Percentiles rank a stretch among this genome's conserved stretches.
Evolutionary conservation across 805 yeast species (phyloP).

Genomic region (Lachancea quebecensis): DNA sequence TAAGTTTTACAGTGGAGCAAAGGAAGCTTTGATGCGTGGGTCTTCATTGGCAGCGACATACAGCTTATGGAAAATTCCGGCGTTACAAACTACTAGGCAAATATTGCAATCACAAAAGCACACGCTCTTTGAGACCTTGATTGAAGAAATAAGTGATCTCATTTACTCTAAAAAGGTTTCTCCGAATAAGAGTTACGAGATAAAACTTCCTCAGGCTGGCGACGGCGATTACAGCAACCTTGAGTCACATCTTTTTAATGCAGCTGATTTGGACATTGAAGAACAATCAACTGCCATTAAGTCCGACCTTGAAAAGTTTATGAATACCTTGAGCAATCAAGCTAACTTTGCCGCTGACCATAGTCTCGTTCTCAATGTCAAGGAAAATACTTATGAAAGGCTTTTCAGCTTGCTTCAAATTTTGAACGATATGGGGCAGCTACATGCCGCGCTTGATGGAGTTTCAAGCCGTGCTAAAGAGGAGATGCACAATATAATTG

Average conservation of each 20-base stretch:
- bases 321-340: conserved; percentile 21
- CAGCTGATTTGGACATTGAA: conserved; percentile 50
- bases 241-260: conserved; percentile 48
- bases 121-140: conserved; percentile 57
- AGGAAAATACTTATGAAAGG: conserved; percentile 31
- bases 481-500: conserved; percentile 60
- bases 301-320: conserved; percentile 32
- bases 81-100: conserved; percentile 43
- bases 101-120: conserved; percentile 52
- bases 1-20: conserved; percentile 62
- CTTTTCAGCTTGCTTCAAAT: conserved; percentile 46
- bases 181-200: conserved; percentile 17
- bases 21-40: conserved; percentile 43
- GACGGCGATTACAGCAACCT: conserved; percentile 35
- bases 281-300: conserved; percentile 42
- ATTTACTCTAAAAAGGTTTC: conserved; percentile 46
- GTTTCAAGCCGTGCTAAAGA: conserved; percentile 47
- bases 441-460: conserved; percentile 51
- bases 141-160: conserved; percentile 70
- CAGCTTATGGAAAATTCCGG: conserved; percentile 51
- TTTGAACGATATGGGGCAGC: conserved; percentile 51
- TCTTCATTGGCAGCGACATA: conserved; percentile 42
- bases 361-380: conserved; percentile 12
- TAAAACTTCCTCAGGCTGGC: conserved; percentile 15
- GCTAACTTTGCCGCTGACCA: neutral